Base-by-base conservation (phyloP, 2,329 filamentous ascomycete genomes). In the Magnaporthiopsis incrustans region DNA sequence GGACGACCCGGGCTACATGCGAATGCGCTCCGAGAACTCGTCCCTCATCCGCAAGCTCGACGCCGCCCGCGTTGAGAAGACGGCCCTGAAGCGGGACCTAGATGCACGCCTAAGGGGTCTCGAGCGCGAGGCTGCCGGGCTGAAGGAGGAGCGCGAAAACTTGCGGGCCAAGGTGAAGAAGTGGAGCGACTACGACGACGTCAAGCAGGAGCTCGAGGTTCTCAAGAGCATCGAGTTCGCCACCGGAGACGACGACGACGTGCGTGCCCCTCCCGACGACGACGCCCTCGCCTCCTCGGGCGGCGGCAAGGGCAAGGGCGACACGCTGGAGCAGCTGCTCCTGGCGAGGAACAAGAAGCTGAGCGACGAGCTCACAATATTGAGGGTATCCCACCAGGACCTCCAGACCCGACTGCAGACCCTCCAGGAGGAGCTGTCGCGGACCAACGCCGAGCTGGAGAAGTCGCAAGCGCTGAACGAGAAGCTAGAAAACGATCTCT, bases 171-270 rank as follows among this genome's bases (percentile, higher is more conserved):
- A 95, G 77, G 85, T 98, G 4, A 87, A 92, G 67, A 96, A 90
- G 73, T 96, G 91, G 87, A 86, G 86, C 69, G 95, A 99, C 74
- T 99, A 99, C 73, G 93, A 98, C 44, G 94, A 98, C 65, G 86
- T 99, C 60, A 97, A 95, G 77, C 91, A 96, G 68, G 96, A 99
- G 76, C 82, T 99, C 3, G 94, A 98, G 71, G 93, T 98, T 66
- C 85, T 99, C 66, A 97, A 97, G 84, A 96, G 94, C 69, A 97
- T 99, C 70, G 95, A 99, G 74, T 97, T 99, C 71, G 91, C 94
- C 2, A 94, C 91, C 0, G 93, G 91, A 10, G 90, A 94, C 67
- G 92, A 96, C 66, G 90, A 93, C 60, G 87, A 89, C 2, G 78
- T 81, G 11, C 72, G 76, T 35, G 80, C 79, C 22, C 25, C n/a